Evolutionary conservation across 148 eudicot species (phyloP), one percentile per base, ranked within the genome.

Genomic region (Rhododendron simsii): DNA sequence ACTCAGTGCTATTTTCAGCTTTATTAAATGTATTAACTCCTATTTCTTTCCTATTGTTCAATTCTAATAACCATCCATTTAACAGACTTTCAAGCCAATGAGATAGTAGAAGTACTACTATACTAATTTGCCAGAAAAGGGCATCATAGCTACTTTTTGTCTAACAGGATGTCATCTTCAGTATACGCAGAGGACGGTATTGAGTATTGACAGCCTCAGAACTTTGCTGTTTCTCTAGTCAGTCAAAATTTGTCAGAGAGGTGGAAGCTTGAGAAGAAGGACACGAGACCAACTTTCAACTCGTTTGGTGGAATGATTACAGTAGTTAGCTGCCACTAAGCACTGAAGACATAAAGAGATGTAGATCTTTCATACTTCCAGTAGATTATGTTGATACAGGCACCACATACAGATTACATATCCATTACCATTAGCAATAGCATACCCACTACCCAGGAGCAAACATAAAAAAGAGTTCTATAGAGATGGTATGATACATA

Each of bases 401-500:
- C 76, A 71, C 41, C 41, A 15, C 20, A 3, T 30, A 71, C 21
- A 30, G 18, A 69, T 23, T 28, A 69, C 37, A 12, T 69, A 69
- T 28, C 75, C 15, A 69, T 28, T 28, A 78, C 23, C n/a, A 76
- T 39, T 76, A 18, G 28, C n/a, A 77, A 14, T n/a, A 39, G 28
- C 28, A n/a, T 78, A 39, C 30, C 51, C 51, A 23, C 33, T 21
- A 78, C 30, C 30, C 51, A 23, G 57, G 10, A 78, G 1, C 30
- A 45, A 39, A 20, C 53, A 26, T 78, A 11, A 78, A n/a, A n/a
- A 30, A 80, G 41, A 21, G 9, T 14, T 57, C 21, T 48, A 53
- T 18, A 84, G 33, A 33, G 35, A 33, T 20, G 69, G 51, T 12
- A 82, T 44, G 37, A 65, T 47, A 57, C 95, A 87, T 90, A 95